These are phyloP conservation scores for Trichophyton schoenleinii DNA, from an alignment of 2,329 filamentous ascomycete species.

Conservation along the genomic window DNA sequence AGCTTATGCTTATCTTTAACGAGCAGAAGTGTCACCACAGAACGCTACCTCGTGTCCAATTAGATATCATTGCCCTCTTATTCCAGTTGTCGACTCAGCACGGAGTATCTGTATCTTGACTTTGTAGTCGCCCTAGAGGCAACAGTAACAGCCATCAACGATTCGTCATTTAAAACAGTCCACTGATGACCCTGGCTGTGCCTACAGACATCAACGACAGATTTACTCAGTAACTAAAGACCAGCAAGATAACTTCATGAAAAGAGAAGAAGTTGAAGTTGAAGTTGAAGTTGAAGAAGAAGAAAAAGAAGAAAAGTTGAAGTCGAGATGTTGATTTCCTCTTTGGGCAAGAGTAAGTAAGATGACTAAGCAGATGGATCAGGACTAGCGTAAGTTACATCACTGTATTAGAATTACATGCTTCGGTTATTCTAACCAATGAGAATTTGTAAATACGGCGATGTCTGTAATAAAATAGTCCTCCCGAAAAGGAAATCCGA, in stretches of 20 bases:
- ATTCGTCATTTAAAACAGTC: too few relatives aligned
- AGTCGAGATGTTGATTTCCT: neutral
- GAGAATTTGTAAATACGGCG: neutral
- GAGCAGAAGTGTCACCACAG: neutral
- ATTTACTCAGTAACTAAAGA: neutral
- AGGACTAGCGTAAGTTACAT: neutral
- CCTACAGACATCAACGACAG: neutral
- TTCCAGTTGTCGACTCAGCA: too few relatives aligned
- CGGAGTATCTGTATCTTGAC: too few relatives aligned
- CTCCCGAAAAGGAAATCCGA: neutral
- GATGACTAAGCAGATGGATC: neutral
- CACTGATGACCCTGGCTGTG: neutral
- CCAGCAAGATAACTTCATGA: neutral
- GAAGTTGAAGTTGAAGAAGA: neutral
- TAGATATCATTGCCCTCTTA: too few relatives aligned
- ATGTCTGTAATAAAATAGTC: neutral
- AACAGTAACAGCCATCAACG: too few relatives aligned
- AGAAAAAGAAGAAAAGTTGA: neutral
- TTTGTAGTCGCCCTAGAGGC: too few relatives aligned
- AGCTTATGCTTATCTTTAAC: too few relatives aligned
- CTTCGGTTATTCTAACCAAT: neutral
- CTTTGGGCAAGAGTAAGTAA: too few relatives aligned
- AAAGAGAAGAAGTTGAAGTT: neutral
- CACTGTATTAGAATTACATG: too few relatives aligned
- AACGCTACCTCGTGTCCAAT: neutral